Evolutionary conservation across 208 protist species (phyloP), one percentile per base, ranked within the genome.

Genomic region (Trypanosomatidae sp.): DNA sequence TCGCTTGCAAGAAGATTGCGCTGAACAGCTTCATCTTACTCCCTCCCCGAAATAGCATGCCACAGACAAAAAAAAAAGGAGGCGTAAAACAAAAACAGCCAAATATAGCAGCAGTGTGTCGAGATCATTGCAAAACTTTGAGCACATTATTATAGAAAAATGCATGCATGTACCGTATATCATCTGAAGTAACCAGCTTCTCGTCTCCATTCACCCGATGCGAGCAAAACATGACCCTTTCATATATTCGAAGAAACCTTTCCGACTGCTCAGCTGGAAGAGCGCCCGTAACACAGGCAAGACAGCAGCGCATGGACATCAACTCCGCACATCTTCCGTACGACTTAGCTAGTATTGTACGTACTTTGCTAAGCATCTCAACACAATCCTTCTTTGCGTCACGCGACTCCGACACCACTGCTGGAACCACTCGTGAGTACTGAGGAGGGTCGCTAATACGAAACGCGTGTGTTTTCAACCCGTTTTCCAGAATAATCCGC

Each of bases 231-330:
- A 92, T 74, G 75, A 95, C 85, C 6, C 76, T 68, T 58, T 97
- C 92, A 73, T 93, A 97, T 44, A 94, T 80, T 60, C 87, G 79
- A 39, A 94, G 66, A 78, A 97, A 97, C 2, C 85, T 81, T 62
- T 95, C 90, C 1, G 74, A 73, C 62, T 89, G 83, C 25, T 84
- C 81, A 36, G 36, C 60, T 46, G 88, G 86, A 53, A 93, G 80
- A 22, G 87, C 88, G 50, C 81, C 82, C 70, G 91, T 91, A 3
- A 97, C 81, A 69, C 89, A 95, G 8, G 90, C 81, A 22, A 97
- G 62, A 52, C 92, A 97, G 64, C 87, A 94, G 2, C 92, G 88
- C 92, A 97, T 97, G 4, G 90, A 90, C 92, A 97, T 97, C 19
- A 95, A 66, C 22, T 77, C 72, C 3, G 90, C 90, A 22, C 71